These are phyloP conservation scores for Plantago ovata DNA, from an alignment of 257 asterid genomes.

Conservation along the genomic window DNA sequence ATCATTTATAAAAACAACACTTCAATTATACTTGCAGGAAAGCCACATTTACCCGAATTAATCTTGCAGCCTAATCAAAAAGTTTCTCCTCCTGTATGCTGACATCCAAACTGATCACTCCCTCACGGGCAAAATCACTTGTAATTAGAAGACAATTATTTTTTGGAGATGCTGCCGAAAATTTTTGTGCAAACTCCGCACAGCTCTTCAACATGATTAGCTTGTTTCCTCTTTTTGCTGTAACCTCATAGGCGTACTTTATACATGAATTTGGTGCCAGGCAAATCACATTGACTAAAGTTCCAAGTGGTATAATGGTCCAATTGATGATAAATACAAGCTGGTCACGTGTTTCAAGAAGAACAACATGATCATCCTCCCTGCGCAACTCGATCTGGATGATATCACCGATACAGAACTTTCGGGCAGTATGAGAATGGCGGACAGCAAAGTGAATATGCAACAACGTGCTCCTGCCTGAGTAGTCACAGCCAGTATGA, in stretches of 20 bases:
- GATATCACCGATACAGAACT: too few species aligned
- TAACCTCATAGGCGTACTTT: constrained; percentile 34
- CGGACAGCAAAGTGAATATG: constrained; percentile 35
- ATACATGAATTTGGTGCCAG: constrained; percentile 33
- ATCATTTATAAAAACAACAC: too few species aligned
- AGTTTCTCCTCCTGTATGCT: constrained; percentile 22
- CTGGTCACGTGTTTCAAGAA: constrained; percentile 29
- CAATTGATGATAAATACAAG: constrained; percentile 46
- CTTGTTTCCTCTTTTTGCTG: constrained; percentile 38
- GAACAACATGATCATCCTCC: constrained; percentile 28
- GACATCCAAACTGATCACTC: constrained; percentile 33
- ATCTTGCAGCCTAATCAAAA: too few species aligned
- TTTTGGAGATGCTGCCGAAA: constrained; percentile 22
- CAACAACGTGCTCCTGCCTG: constrained; percentile 24
- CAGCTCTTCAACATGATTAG: constrained; percentile 30
- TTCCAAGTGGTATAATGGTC: constrained; percentile 30
- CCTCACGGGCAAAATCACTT: constrained; percentile 17
- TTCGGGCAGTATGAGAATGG: constrained; percentile 16
- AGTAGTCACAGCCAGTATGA: constrained; percentile 25
- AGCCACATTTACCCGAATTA: too few species aligned
- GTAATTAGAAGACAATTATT: constrained; percentile 50
- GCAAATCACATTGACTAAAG: constrained; percentile 37
- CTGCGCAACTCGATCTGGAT: constrained; percentile 9
- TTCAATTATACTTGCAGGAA: too few species aligned
- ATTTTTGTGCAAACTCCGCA: constrained; percentile 33